phyloP scores from a whole-genome alignment of 192 early-diverging fungal species.

The Radiomyces spectabilis region DNA sequence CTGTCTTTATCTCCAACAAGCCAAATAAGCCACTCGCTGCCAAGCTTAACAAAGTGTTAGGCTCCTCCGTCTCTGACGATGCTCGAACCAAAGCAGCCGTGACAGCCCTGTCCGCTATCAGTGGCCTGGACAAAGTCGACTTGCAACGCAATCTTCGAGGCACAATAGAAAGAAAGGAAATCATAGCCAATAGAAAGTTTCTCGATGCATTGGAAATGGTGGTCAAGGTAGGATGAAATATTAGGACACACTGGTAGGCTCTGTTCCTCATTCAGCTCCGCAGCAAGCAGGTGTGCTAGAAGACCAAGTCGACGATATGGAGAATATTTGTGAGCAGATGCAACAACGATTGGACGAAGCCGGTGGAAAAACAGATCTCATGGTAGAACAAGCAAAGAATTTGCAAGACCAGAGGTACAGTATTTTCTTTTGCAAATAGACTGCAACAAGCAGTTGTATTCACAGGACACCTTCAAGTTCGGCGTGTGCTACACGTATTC shows the following conservation, averaged over 20 bases:
- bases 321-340: conserved; percentile 53
- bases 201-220: conserved; percentile 49
- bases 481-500: conserved; percentile 42
- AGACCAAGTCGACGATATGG: conserved; percentile 27
- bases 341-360: conserved; percentile 45
- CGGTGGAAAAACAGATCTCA: conserved; percentile 47
- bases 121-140: conserved; percentile 8
- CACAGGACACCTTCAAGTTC: conserved; percentile 30
- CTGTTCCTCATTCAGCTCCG: not conserved
- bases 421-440: not conserved
- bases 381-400: conserved; percentile 60
- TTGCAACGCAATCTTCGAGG: conserved; percentile 47
- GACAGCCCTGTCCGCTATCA: conserved; percentile 13
- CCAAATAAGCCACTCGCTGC: conserved; percentile 15
- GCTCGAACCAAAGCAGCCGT: conserved; percentile 15
- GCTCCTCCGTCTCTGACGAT: conserved; percentile 15
- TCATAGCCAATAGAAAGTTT: conserved; percentile 44
- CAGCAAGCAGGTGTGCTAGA: conserved; percentile 12
- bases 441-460: not conserved
- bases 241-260: not conserved
- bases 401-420: conserved; percentile 55
- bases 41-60: conserved; percentile 15
- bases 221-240: conserved; percentile 23
- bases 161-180: conserved; percentile 51
- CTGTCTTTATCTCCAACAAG: conserved; percentile 8